These are phyloP conservation scores for Tremella mesenterica DNA, from an alignment of 768 basidiomycete species.

Conservation along the genomic window DNA sequence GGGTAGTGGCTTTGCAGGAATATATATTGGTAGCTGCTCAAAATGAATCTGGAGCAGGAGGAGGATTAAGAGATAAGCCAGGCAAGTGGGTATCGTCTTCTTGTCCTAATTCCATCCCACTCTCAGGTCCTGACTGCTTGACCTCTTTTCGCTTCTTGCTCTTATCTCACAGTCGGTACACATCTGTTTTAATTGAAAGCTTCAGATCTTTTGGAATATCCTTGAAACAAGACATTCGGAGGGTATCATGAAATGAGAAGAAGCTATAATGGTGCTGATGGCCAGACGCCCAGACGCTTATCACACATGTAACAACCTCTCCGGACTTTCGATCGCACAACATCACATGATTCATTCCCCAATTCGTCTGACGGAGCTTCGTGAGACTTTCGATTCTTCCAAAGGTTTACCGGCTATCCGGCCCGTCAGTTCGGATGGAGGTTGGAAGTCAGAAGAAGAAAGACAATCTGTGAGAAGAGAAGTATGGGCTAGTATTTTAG, in stretches of 20 bases:
- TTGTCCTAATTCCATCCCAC: too few relatives aligned
- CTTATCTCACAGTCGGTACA: too few relatives aligned
- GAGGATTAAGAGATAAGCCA: constrained; percentile 89
- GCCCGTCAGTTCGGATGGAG: constrained; percentile 20
- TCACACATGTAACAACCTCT: constrained; percentile 85
- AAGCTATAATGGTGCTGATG: too few relatives aligned
- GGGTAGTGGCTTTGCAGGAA: constrained; percentile 67
- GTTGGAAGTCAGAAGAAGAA: constrained; percentile 34
- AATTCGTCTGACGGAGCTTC: constrained; percentile 24
- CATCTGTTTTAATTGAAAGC: too few relatives aligned
- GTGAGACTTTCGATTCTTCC: constrained; percentile 21
- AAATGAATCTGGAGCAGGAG: constrained; percentile 53
- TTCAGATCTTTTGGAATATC: too few relatives aligned
- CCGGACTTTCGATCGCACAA: constrained; percentile 82
- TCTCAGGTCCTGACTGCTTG: too few relatives aligned
- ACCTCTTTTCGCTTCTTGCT: too few relatives aligned
- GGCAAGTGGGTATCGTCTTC: constrained; percentile 77
- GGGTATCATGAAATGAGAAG: too few relatives aligned
- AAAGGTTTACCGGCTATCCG: constrained; percentile 27
- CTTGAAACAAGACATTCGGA: too few relatives aligned
- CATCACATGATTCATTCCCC: constrained; percentile 58
- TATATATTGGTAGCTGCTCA: constrained; percentile 83
- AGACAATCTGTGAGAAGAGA: constrained; percentile 46
- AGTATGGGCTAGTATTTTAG: constrained; percentile 54
- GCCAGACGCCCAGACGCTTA: constrained; percentile 83